These are phyloP conservation scores for Omphalea diandra DNA, from an alignment of 441 rosid genomes.

Conservation along the genomic window DNA sequence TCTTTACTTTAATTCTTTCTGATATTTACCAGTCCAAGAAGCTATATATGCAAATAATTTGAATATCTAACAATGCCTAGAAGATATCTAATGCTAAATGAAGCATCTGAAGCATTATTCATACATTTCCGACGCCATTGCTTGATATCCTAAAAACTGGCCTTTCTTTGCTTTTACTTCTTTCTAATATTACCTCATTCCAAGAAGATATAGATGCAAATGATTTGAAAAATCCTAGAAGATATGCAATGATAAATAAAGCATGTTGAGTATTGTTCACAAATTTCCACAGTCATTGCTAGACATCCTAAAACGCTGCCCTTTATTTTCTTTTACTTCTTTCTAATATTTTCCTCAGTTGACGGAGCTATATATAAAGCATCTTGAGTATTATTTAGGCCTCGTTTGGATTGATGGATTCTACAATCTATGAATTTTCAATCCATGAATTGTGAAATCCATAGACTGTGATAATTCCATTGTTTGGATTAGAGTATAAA, in stretches of 20 bases:
- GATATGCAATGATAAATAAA: no score
- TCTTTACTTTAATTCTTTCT: no score
- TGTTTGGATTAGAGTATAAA: no score
- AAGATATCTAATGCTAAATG: not conserved
- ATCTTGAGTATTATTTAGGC: no score
- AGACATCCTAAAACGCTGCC: not conserved
- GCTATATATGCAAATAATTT: not conserved
- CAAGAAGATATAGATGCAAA: not conserved
- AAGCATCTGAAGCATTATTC: not conserved
- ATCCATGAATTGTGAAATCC: no score
- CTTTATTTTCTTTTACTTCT: not conserved
- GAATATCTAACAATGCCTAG: not conserved
- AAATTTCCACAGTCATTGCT: not conserved
- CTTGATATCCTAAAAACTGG: conserved; percentile 3
- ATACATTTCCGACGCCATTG: not conserved
- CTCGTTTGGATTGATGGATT: no score
- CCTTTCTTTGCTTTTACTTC: not conserved
- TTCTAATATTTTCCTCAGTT: no score
- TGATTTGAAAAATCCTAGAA: no score
- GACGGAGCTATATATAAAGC: no score
- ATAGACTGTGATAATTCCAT: no score
- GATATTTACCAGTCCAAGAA: not conserved
- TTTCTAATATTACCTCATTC: not conserved
- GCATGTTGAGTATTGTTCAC: no score
- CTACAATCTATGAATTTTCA: no score